These are phyloP conservation scores for Hypoxylon sp. DNA, from an alignment of 2,329 filamentous ascomycete species.

Conservation along the genomic window DNA sequence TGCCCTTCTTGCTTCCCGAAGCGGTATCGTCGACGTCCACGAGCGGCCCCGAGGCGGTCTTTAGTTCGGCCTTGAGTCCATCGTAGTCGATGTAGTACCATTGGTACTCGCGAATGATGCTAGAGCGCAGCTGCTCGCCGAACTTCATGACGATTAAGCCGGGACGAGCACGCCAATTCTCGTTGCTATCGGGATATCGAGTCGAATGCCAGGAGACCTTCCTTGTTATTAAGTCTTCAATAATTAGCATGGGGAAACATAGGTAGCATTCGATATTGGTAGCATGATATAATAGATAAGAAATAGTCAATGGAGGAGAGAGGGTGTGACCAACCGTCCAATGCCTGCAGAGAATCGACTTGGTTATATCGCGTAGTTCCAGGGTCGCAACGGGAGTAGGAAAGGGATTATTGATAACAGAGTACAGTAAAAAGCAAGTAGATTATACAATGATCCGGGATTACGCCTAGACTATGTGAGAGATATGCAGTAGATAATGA, in stretches of 20 bases:
- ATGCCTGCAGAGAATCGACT: constrained; percentile 20
- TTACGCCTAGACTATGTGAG: constrained; percentile 9
- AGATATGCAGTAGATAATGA: constrained; percentile 19
- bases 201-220: constrained; percentile 44
- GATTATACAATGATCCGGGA: constrained; percentile 9
- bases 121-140: constrained; percentile 95
- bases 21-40: constrained; percentile 52
- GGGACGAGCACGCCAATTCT: constrained; percentile 55
- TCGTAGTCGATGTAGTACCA: constrained; percentile 99
- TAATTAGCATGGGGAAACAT: constrained; percentile 62
- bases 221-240: constrained; percentile 53
- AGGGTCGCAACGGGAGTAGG: background rate
- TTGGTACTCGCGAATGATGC: constrained; percentile 95
- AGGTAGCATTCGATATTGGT: constrained; percentile 2
- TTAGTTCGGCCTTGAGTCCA: constrained; percentile 88
- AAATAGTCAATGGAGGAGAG: constrained; percentile 17
- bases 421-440: constrained; percentile 11
- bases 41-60: constrained; percentile 72
- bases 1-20: constrained; percentile 56
- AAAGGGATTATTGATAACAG: constrained; percentile 23
- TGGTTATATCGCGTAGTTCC: constrained; percentile 27
- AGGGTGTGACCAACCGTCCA: constrained; percentile 19
- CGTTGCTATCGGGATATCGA: constrained; percentile 28
- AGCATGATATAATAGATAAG: constrained; percentile 33
- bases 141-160: constrained; percentile 80